These are phyloP conservation scores for Chrysoporthe puriensis DNA, from an alignment of 2,329 filamentous ascomycete genomes.

Conservation along the genomic window DNA sequence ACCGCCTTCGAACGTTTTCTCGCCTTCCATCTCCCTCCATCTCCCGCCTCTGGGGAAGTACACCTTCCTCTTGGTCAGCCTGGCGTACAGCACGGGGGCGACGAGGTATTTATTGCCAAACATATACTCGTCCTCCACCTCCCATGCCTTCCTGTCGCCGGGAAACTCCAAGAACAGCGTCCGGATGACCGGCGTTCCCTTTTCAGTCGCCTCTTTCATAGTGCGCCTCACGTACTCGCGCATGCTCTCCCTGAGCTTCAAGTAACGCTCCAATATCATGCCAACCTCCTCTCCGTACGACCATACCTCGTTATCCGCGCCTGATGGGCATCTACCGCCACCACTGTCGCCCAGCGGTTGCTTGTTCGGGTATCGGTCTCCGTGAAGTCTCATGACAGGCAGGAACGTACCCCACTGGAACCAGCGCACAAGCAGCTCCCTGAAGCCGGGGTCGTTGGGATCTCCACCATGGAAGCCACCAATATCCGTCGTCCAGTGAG, in stretches of 20 bases:
- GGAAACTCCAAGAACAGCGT: conserved; percentile 69
- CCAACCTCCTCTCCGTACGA: conserved; percentile 65
- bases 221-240: conserved; percentile 60
- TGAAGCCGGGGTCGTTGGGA: conserved; percentile 56
- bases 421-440: conserved; percentile 68
- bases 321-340: conserved; percentile 49
- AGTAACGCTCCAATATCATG: conserved; percentile 62
- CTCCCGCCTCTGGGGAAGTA: conserved; percentile 53
- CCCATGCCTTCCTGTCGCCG: conserved; percentile 55
- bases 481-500: conserved; percentile 74
- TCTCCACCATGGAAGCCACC: conserved; percentile 71
- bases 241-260: conserved; percentile 60
- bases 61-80: conserved; percentile 46
- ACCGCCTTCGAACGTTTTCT: conserved; percentile 24
- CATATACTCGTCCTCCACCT: conserved; percentile 65
- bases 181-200: conserved; percentile 64
- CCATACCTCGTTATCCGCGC: conserved; percentile 67
- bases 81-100: conserved; percentile 57
- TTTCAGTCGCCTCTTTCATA: conserved; percentile 63
- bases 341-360: conserved; percentile 40
- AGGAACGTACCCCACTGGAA: conserved; percentile 72
- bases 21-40: conserved; percentile 31
- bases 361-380: conserved; percentile 62
- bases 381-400: conserved; percentile 69
- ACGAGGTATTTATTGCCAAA: conserved; percentile 63